phyloP scores from a whole-genome alignment of 2,329 filamentous ascomycete species.

The Penicillium hordei region DNA sequence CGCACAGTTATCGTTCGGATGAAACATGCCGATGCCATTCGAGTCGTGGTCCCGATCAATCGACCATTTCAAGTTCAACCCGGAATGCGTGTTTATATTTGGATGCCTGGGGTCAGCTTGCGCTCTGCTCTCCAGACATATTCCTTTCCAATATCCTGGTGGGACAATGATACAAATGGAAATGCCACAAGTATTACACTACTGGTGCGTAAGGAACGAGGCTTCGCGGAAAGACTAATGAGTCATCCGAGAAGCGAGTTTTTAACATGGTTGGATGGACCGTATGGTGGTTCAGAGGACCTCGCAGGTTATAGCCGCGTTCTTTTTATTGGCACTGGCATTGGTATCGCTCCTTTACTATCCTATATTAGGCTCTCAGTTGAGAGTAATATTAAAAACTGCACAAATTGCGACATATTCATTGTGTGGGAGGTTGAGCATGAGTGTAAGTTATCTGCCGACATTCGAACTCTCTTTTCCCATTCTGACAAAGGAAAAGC shows the following conservation, averaged over 20 bases:
- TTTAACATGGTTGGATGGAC: constrained; percentile 23
- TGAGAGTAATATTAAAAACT: constrained; percentile 17
- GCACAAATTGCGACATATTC: constrained; percentile 4
- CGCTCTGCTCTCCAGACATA: constrained; percentile 23
- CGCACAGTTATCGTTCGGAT: neutral
- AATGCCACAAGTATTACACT: constrained; percentile 18
- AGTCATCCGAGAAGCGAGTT: constrained; percentile 13
- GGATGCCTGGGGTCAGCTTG: constrained; percentile 21
- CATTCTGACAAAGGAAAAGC: constrained; percentile 4
- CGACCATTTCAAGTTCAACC: constrained; percentile 15
- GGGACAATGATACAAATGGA: constrained; percentile 14
- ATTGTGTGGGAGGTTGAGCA: constrained; percentile 13
- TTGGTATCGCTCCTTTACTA: constrained; percentile 30
- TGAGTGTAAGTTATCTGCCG: neutral
- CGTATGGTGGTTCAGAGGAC: constrained; percentile 22
- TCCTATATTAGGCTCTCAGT: constrained; percentile 27
- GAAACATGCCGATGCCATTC: neutral
- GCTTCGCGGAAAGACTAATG: constrained; percentile 19
- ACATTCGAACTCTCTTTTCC: neutral
- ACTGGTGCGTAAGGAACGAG: neutral
- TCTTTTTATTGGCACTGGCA: constrained; percentile 32
- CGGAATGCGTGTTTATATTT: constrained; percentile 22
- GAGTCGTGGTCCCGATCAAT: constrained; percentile 12
- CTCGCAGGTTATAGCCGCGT: constrained; percentile 27
- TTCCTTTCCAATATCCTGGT: constrained; percentile 29